Percentiles rank a stretch among this genome's conserved stretches.
These are phyloP conservation scores for Micractinium conductrix DNA, from an alignment of 139 green algal species.

Conservation along the genomic window DNA sequence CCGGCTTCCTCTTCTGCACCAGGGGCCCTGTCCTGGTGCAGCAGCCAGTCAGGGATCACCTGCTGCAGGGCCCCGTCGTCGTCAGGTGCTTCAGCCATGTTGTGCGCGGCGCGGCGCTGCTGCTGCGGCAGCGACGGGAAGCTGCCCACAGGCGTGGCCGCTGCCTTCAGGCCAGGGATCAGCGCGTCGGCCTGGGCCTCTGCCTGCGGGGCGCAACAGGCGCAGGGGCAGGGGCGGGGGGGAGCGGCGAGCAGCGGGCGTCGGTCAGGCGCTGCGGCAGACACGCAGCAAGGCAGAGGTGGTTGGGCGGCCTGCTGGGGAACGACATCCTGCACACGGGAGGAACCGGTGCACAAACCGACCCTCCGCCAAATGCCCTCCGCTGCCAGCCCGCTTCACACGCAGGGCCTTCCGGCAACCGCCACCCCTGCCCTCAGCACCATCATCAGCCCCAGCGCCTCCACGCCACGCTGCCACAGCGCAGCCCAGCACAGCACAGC, in stretches of 20 bases:
- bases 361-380: no score
- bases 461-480: no score
- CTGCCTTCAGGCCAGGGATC: not conserved
- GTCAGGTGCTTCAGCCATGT: not conserved
- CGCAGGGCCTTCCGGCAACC: no score
- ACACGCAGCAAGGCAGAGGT: not conserved
- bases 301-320: not conserved
- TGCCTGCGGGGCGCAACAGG: not conserved
- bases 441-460: no score
- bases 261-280: no score
- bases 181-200: not conserved
- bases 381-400: no score
- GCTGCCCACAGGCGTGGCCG: not conserved
- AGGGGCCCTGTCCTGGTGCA: not conserved
- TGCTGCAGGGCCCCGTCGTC: not conserved
- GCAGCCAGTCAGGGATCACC: conserved; percentile 2
- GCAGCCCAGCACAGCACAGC: no score
- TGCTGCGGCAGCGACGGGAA: not conserved
- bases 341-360: no score
- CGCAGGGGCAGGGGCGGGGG: not conserved
- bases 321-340: not conserved
- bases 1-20: not conserved
- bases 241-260: no score
- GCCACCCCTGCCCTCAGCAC: no score
- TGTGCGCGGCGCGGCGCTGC: not conserved